phyloP scores from a whole-genome alignment of 106 monocot species.

The Agapanthus africanus region DNA sequence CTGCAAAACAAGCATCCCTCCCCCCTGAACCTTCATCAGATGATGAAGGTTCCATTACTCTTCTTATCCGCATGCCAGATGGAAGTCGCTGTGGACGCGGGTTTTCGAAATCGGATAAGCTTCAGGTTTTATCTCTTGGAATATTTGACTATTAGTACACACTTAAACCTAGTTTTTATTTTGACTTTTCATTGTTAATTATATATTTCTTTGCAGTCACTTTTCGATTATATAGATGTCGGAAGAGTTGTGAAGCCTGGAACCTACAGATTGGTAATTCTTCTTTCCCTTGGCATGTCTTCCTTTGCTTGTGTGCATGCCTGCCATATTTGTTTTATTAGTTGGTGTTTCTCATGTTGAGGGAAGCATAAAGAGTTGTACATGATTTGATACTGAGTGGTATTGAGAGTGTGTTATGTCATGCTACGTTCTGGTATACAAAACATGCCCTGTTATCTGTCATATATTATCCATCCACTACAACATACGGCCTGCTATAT shows the following conservation, averaged over 20 bases:
- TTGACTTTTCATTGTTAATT: background rate
- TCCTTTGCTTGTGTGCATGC: background rate
- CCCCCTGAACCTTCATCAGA: constrained; percentile 66
- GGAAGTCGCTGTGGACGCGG: constrained; percentile 82
- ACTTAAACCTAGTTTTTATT: background rate
- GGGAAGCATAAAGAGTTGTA: background rate
- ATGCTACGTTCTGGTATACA: no score
- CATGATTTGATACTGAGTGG: background rate
- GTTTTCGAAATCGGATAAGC: constrained; percentile 88
- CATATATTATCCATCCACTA: background rate
- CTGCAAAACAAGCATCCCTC: constrained; percentile 73
- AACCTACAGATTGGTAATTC: constrained; percentile 89
- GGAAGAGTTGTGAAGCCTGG: constrained; percentile 72
- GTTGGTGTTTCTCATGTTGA: background rate
- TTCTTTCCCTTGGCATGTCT: background rate
- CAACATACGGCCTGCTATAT: no score
- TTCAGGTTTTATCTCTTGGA: constrained; percentile 44
- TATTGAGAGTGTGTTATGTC: background rate
- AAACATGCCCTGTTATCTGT: background rate
- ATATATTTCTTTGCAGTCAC: constrained; percentile 53
- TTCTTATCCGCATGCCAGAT: constrained; percentile 90
- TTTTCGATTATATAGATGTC: constrained; percentile 81
- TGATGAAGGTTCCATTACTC: constrained; percentile 72
- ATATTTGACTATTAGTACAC: no score
- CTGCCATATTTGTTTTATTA: background rate